Evolutionary conservation across 352 stramenopile genomes (phyloP), one percentile per base, ranked within the genome.

Genomic region (Pythium rishiriense): DNA sequence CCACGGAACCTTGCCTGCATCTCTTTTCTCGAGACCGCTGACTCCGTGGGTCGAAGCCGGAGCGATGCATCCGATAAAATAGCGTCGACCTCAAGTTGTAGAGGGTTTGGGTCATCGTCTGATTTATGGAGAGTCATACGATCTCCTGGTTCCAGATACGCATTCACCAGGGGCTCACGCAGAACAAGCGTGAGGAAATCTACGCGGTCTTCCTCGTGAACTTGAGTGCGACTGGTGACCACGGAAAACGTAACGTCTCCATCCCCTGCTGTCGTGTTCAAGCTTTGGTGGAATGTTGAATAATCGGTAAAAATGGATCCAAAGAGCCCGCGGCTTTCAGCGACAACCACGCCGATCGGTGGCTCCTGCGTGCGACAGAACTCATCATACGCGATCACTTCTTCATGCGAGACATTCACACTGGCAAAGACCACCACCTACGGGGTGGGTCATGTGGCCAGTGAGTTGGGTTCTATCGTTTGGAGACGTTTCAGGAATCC

Each of bases 361-460:
- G 72, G 76, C 10, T 53, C 41, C 55, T 82, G 76, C 8, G 45
- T 53, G 9, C 72, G 74, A 22, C 76, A 85, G 43, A 85, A 85
- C 48, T 85, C 76, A 50, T 79, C 73, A 52, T 73, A 79, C 29
- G 74, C 76, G 51, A 81, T 74, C 22, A 82, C 48, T 45, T 83
- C 76, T 70, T 79, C 74, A 14, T 70, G 64, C 14, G 64, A 73
- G 7, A 74, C 37, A 9, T 58, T 56, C 2, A 70, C 59, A 58
- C 69, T 79, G 8, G 72, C 49, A 57, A 85, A 81, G 24, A 85
- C 66, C 0, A 82, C 67, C 2, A 79, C 69, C 76, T 85, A n/a
- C 45, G 17, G 21, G 7, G 17, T 1, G 17, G 28, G 21, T 24
- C 41, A 6, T 26, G 28, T 6, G n/a, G n/a, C n/a, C 19, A 15